phyloP scores from a whole-genome alignment of 495 filamentous ascomycete genomes.

The Aspergillus nidulans region DNA sequence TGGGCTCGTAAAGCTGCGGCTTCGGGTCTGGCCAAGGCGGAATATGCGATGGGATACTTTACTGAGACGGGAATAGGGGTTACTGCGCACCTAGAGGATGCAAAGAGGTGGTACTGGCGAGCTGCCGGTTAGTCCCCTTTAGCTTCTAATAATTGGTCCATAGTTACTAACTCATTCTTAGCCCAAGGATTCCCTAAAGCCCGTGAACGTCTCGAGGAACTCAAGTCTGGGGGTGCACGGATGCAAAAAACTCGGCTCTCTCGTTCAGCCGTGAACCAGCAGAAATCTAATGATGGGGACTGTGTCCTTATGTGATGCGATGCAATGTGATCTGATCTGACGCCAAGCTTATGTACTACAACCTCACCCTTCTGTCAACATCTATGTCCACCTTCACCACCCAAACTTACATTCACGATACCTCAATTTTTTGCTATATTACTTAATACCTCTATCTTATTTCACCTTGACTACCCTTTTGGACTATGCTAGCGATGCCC shows the following conservation, averaged over 20 bases:
- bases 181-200: slow-evolving; percentile 94
- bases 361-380: no score
- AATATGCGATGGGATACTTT: slow-evolving; percentile 98
- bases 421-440: not conserved
- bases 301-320: slow-evolving; percentile 51
- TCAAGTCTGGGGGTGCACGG: slow-evolving; percentile 70
- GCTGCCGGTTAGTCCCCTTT: slow-evolving; percentile 77
- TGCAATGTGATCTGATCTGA: slow-evolving; percentile 16
- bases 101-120: slow-evolving; percentile 97
- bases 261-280: slow-evolving; percentile 75
- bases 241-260: slow-evolving; percentile 74
- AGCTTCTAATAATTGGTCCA: not conserved
- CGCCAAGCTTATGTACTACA: not conserved
- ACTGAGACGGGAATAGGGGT: slow-evolving; percentile 94
- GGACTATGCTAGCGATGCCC: slow-evolving; percentile 3
- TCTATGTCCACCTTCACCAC: no score
- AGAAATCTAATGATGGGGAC: slow-evolving; percentile 78
- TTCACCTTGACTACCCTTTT: not conserved
- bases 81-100: slow-evolving; percentile 80
- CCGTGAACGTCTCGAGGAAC: slow-evolving; percentile 83
- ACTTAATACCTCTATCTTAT: not conserved
- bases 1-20: slow-evolving; percentile 93
- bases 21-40: slow-evolving; percentile 80
- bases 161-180: slow-evolving; percentile 29
- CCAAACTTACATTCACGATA: not conserved